Evolutionary conservation across 1,284 basidiomycete species (phyloP), one percentile per base, ranked within the genome.

Genomic region (Neonothopanus nambi): DNA sequence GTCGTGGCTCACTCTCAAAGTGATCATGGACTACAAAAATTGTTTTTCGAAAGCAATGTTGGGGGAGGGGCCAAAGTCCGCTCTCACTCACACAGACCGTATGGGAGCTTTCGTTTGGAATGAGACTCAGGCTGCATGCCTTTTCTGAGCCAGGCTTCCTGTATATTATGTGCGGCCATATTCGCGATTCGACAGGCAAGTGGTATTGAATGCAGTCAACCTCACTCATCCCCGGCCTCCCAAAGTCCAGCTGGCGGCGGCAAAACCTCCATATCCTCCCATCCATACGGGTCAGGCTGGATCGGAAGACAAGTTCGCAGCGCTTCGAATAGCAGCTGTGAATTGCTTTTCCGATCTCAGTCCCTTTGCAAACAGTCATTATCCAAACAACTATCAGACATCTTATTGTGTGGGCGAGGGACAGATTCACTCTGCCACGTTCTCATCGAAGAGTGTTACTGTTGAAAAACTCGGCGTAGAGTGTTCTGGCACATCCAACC

Each of bases 71-170:
- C 15, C 3, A 11, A 23, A 5, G 36, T 7, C 20, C 12, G 13
- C 3, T 3, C 23, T 13, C 11, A 5, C 11, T 18, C 11, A 17
- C 37, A 24, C 24, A 2, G 23, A 23, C 1, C 39, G 47, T 20
- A 49, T 54, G 13, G 52, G 52, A 1, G 46, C 52, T 3, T 54
- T 48, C 36, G 46, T 54, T 1, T 54, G 39, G 38, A 43, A 42
- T 12, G 46, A 54, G 39, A 9, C 3, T 1, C 46, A 54, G 12
- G 46, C 52, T 7, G 23, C 36, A 3, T 17, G 9, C 1, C 21
- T 54, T 1, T 49, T 6, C 21, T 2, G 15, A 6, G 45, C 47
- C 13, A 26, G 52, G 7, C 30, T 49, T 41, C 46, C 52, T 2
- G 40, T 48, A 24, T 54, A 43, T 20, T 49, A 21, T 20, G 20